phyloP scores from a whole-genome alignment of 2,329 filamentous ascomycete genomes.

The Penicillium concentricum region DNA sequence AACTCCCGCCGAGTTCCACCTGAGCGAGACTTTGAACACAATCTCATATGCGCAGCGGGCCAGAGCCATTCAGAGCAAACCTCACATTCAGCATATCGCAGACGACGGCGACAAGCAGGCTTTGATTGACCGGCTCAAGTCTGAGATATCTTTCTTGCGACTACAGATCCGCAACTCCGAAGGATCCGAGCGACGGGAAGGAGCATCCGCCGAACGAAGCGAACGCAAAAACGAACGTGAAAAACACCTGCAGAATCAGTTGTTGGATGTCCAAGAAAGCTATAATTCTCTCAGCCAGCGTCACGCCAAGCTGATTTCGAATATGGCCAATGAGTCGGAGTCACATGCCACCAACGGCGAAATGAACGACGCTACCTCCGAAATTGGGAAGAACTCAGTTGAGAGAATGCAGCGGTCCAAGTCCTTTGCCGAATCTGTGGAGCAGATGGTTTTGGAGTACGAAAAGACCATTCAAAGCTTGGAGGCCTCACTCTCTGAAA shows the following conservation, averaged over 20 bases:
- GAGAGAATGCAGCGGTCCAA: conserved; percentile 92
- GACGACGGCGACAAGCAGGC: conserved; percentile 94
- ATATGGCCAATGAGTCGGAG: conserved; percentile 83
- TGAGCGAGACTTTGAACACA: conserved; percentile 96
- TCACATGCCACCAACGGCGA: conserved; percentile 37
- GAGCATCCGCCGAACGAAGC: conserved; percentile 64
- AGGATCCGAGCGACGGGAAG: conserved; percentile 57
- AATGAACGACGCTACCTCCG: conserved; percentile 49
- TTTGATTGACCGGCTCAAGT: conserved; percentile 87
- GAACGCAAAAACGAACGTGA: conserved; percentile 83
- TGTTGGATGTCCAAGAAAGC: conserved; percentile 90
- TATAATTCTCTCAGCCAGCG: conserved; percentile 88
- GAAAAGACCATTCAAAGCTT: conserved; percentile 97
- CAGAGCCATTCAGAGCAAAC: conserved; percentile 95
- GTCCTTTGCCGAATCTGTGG: conserved; percentile 91
- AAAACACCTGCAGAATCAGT: conserved; percentile 85
- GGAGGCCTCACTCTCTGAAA: conserved; percentile 87
- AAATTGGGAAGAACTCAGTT: conserved; percentile 72
- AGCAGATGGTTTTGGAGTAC: conserved; percentile 94
- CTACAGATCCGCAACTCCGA: conserved; percentile 91
- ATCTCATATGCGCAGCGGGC: conserved; percentile 96
- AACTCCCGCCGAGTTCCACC: conserved; percentile 91
- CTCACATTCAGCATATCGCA: conserved; percentile 82
- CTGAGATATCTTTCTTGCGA: conserved; percentile 87
- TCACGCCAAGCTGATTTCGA: conserved; percentile 91